Evolutionary conservation across 352 stramenopile genomes (phyloP), one percentile per base, ranked within the genome.

Genomic region (Pythium chondricola): DNA sequence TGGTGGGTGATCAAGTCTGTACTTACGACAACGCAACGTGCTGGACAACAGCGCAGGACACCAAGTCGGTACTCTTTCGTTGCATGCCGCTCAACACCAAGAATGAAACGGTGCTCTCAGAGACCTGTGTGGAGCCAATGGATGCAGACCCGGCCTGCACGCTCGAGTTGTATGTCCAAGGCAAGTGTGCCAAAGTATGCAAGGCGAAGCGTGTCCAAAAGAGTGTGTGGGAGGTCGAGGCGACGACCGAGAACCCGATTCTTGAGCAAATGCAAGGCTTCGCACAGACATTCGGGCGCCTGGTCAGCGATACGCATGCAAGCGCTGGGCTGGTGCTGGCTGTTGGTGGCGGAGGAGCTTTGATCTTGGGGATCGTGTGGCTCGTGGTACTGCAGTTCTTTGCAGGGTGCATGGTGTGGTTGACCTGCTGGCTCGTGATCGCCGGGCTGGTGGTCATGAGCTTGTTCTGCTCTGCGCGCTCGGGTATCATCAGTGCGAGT

Each of bases 331-430:
- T 88, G 30, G 66, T 94, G 10, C 22, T 93, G 17, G 38, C 72
- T 6, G 61, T 81, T 7, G 81, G 76, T 1, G 80, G 71, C 6
- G 61, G 58, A 4, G 78, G 74, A 6, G 66, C 78, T 7, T 53
- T 85, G 30, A 27, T 74, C 6, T 43, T 93, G 1, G 77, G 82
- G 10, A 41, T 92, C 17, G 4, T 86, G 5, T 93, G 79, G 81
- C 54, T 95, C 22, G 50, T 85, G 9, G 54, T 90, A 29, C 50
- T 95, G n/a, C 78, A 85, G 47, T 86, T 84, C 52, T 87, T 87
- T 32, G 76, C 78, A 3, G 72, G 71, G 2, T 79, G 65, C 43
- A 76, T 92, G 27, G 74, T 95, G n/a, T 92, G 80, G 79, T 52
- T 87, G 37, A 88, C 76, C 10, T 87, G 86, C 48, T 57, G 73